Conservation (phyloP, 1,284 basidiomycete species). For the Pascua sp. region DNA sequence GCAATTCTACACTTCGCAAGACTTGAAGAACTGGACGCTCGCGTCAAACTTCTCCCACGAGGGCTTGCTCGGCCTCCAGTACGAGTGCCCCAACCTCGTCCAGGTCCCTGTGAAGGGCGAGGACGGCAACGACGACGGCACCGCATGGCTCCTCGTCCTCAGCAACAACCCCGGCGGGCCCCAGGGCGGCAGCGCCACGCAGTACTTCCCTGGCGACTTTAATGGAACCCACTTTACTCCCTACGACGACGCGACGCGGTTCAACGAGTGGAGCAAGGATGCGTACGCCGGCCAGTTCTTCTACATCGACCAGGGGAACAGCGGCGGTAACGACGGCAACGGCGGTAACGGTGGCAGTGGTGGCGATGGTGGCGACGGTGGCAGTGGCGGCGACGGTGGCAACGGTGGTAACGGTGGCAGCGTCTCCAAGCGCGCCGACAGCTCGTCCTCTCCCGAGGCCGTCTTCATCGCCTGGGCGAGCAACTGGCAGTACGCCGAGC, state of each 20-base stretch:
- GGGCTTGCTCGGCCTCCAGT: constrained; percentile 45
- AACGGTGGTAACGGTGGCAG: not conserved
- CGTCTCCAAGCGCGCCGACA: constrained; percentile 2
- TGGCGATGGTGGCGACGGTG: too few species aligned
- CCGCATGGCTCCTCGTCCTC: constrained; percentile 28
- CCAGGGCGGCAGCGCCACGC: constrained; percentile 42
- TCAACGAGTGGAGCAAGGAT: constrained; percentile 50
- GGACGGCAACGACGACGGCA: constrained; percentile 27
- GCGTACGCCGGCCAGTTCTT: constrained; percentile 51
- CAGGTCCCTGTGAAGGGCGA: constrained; percentile 33
- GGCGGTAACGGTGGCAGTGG: too few species aligned
- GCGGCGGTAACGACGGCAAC: too few species aligned
- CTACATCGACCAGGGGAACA: constrained; percentile 28
- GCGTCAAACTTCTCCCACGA: constrained; percentile 40
- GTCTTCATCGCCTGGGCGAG: constrained; percentile 48
- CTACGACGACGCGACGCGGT: not conserved
- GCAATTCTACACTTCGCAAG: constrained; percentile 46
- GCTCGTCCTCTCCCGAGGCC: constrained; percentile 3
- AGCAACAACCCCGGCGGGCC: constrained; percentile 43
- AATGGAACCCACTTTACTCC: constrained; percentile 44
- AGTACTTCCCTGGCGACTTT: constrained; percentile 50
- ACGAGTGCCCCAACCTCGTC: constrained; percentile 49
- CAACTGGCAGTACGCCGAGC: constrained; percentile 51
- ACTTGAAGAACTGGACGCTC: constrained; percentile 49
- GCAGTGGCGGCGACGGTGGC: too few species aligned